A percentile compares a stretch with the other conserved stretches of the same genome.
Evolutionary conservation across 768 basidiomycete species (phyloP).

Genomic region (Phlebiopsis gigantea): DNA sequence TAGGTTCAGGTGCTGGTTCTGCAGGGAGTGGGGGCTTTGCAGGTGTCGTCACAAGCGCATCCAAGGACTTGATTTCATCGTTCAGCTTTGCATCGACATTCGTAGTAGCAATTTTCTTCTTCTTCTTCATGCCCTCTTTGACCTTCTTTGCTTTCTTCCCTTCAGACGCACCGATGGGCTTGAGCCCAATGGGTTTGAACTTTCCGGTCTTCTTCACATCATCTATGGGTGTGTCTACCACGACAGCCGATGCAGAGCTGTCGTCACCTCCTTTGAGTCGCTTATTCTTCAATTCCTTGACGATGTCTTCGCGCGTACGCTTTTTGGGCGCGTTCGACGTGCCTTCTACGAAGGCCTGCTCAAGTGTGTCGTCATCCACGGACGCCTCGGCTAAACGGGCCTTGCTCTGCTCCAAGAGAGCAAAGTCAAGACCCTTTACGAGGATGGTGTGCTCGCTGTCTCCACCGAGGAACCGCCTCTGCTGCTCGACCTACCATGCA

Average conservation of each 20-base stretch:
- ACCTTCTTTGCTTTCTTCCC: slow-evolving; percentile 47
- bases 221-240: slow-evolving; percentile 25
- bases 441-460: slow-evolving; percentile 82
- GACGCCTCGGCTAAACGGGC: slow-evolving; percentile 51
- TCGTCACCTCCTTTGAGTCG: slow-evolving; percentile 30
- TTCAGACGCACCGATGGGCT: slow-evolving; percentile 44
- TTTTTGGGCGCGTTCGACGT: slow-evolving; percentile 39
- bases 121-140: slow-evolving; percentile 55
- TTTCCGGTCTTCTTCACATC: slow-evolving; percentile 36
- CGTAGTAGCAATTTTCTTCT: slow-evolving; percentile 38
- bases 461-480: slow-evolving; percentile 76
- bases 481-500: slow-evolving; percentile 54
- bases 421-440: slow-evolving; percentile 86
- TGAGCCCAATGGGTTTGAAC: slow-evolving; percentile 58
- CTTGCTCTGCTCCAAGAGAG: slow-evolving; percentile 80
- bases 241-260: slow-evolving; percentile 16
- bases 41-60: neutral
- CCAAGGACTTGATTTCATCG: neutral
- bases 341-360: slow-evolving; percentile 60
- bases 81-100: neutral
- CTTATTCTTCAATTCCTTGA: slow-evolving; percentile 68
- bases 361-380: slow-evolving; percentile 78
- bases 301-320: slow-evolving; percentile 77
- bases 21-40: slow-evolving; percentile 17
- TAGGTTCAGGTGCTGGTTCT: slow-evolving; percentile 31